Percentiles rank a stretch among this genome's conserved stretches.
Conservation (phyloP, 2,329 filamentous ascomycete genomes). For the Verticillium klebahnii region DNA sequence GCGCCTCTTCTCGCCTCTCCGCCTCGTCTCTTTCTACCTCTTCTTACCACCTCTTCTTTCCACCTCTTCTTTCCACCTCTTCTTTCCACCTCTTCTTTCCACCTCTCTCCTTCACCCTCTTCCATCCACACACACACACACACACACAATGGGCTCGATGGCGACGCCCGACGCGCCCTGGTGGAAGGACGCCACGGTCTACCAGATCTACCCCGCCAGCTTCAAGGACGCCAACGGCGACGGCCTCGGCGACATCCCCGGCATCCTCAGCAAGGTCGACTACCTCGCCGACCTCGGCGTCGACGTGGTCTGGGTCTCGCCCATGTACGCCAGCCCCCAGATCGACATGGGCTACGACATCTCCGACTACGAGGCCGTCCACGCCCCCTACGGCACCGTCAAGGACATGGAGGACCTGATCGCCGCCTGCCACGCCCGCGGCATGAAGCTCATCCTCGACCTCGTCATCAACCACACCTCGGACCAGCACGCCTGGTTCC, state of each 20-base stretch:
- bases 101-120: not conserved
- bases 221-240: conserved; percentile 54
- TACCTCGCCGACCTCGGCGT: conserved; percentile 58
- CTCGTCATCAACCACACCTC: conserved; percentile 76
- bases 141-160: not conserved
- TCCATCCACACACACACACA: too few species aligned
- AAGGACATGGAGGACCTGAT: conserved; percentile 61
- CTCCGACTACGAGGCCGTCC: conserved; percentile 61
- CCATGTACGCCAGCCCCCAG: conserved; percentile 61
- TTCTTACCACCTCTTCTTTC: not conserved
- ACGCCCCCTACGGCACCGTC: conserved; percentile 62
- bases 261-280: conserved; percentile 58
- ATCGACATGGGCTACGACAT: conserved; percentile 70
- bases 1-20: too few species aligned
- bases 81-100: not conserved
- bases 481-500: conserved; percentile 68
- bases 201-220: conserved; percentile 56
- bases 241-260: conserved; percentile 57
- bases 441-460: conserved; percentile 69
- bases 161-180: conserved; percentile 22
- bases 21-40: too few species aligned
- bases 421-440: conserved; percentile 52
- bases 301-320: conserved; percentile 64
- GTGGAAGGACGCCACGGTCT: conserved; percentile 55
- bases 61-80: not conserved